Conservation (phyloP, 805 yeast species). For the Brettanomyces anomalus region DNA sequence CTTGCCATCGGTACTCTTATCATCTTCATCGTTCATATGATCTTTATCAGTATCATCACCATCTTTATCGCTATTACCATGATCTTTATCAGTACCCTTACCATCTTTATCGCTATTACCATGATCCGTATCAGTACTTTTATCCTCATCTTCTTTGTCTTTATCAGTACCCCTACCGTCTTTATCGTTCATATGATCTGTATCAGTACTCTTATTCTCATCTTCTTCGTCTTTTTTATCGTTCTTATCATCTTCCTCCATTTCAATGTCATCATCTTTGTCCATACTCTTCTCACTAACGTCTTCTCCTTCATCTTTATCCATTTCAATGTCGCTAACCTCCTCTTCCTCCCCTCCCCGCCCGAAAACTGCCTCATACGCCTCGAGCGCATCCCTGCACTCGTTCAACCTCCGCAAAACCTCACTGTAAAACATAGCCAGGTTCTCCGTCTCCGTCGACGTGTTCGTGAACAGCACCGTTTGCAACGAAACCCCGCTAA, state of each 20-base stretch:
- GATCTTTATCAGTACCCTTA: too few species aligned
- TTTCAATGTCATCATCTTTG: conserved; percentile 13
- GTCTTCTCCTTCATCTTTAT: not conserved
- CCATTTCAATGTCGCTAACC: conserved; percentile 4
- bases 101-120: too few species aligned
- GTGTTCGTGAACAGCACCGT: conserved; percentile 64
- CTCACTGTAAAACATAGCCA: conserved; percentile 64
- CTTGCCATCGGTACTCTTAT: conserved; percentile 7
- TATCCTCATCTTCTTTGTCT: too few species aligned
- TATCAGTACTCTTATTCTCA: not conserved
- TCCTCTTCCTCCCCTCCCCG: conserved; percentile 12
- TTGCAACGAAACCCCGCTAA: conserved; percentile 33
- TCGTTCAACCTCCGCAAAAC: conserved; percentile 32
- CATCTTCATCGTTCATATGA: not conserved
- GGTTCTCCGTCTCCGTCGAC: conserved; percentile 68
- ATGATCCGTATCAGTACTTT: too few species aligned
- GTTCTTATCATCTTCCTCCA: conserved; percentile 7
- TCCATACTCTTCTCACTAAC: not conserved
- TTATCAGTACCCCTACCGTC: not conserved
- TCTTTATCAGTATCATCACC: too few species aligned
- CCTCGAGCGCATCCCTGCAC: conserved; percentile 31
- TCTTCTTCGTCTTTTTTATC: not conserved
- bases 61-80: too few species aligned
- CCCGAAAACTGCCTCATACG: conserved; percentile 23
- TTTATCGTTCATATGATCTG: conserved; percentile 3